Base-by-base conservation (phyloP, 768 basidiomycete species). In the Panaeolus cyanescens region DNA sequence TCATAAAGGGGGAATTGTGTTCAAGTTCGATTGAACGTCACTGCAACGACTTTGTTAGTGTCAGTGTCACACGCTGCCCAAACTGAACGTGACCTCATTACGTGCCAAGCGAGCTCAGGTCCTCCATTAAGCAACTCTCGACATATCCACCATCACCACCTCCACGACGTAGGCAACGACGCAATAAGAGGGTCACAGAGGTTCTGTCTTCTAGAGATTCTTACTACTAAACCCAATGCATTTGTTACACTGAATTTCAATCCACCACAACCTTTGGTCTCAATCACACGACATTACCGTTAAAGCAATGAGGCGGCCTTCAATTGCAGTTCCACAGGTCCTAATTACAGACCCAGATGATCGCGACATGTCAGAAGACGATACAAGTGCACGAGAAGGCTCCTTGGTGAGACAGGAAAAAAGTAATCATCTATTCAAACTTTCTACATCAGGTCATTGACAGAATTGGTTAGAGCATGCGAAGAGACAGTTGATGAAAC, bases 401-500 rank as follows among this genome's bases (percentile, higher is more conserved):
- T 50, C 45, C n/a, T 5, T 50, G 1, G 25, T 5, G 8, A 50
- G 45, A 28, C 10, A 50, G 30, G 45, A 33, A 32, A 30, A 31
- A 59, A 53, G 58, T 59, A 33, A 9, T 30, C 33, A 25, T 31
- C 22, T 20, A 20, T 28, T 50, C 10, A 12, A 1, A 8, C 12
- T 50, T 28, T 6, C 9, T 2, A 28, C 22, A 28, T 7, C 10
- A 28, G 7, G 12, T 50, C 6, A 13, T 15, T 50, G 8, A 50
- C 45, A 12, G 8, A 15, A 50, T 50, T 25, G 25, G 25, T 50
- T 45, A 77, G 76, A 61, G 19, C 67, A 67, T 37, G 71, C 70
- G 68, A 37, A 71, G 64, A 34, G 70, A 78, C 22, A 64, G 78
- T 32, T 70, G 73, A 39, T 79, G 72, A 50, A 50, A 66, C 77